Percentiles rank a stretch among this genome's conserved stretches.
Conservation (phyloP, 345 rosid species). For the Citrus medica region DNA sequence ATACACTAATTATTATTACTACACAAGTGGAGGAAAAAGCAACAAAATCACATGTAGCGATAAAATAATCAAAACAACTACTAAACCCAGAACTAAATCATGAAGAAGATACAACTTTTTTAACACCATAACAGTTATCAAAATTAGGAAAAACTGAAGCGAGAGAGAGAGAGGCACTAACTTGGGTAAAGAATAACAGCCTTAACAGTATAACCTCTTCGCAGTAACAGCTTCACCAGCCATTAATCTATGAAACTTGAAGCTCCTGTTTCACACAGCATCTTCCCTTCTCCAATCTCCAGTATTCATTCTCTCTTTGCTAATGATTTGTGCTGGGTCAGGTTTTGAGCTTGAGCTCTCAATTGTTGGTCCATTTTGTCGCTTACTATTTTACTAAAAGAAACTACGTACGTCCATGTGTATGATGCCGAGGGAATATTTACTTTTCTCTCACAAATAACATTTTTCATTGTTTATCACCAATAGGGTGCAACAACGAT, state of each 20-base stretch:
- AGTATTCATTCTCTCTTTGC: neutral
- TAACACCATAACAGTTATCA: neutral
- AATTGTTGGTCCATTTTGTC: too few species aligned
- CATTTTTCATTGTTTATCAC: too few species aligned
- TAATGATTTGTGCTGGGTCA: too few species aligned
- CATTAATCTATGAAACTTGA: constrained; percentile 1
- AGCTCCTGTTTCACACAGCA: neutral
- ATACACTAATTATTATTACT: neutral
- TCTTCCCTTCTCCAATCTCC: neutral
- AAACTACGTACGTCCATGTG: too few species aligned
- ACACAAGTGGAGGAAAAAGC: neutral
- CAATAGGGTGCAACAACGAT: too few species aligned
- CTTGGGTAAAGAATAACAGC: constrained; percentile 44
- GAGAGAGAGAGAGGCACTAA: constrained; percentile 10
- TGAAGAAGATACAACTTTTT: neutral
- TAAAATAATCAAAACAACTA: neutral
- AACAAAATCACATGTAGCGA: neutral
- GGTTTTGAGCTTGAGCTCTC: too few species aligned
- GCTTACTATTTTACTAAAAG: too few species aligned
- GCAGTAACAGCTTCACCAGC: constrained; percentile 31
- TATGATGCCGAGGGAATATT: too few species aligned
- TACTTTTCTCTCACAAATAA: too few species aligned
- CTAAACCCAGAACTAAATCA: neutral
- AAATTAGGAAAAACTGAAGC: neutral
- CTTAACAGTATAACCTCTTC: constrained; percentile 36